Conservation (phyloP, 768 basidiomycete genomes). For the Termitomyces sp. region DNA sequence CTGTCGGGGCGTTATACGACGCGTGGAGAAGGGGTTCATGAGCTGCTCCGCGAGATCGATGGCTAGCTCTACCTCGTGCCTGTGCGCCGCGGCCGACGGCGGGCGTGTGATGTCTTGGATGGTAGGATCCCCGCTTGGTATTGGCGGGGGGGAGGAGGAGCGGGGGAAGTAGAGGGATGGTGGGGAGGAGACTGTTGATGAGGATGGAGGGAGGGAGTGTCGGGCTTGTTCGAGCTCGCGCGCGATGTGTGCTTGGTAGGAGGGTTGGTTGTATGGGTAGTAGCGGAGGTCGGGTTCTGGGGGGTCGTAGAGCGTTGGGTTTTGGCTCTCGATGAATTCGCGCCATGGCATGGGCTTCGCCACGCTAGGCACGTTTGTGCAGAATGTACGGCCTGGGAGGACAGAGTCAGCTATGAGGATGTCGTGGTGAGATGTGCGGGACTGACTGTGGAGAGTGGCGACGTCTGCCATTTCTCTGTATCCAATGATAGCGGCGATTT, state of each 20-base stretch:
- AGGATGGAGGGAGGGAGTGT: slow-evolving; percentile 30
- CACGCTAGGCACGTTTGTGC: slow-evolving; percentile 86
- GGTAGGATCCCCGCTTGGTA: slow-evolving; percentile 4
- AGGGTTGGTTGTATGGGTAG: slow-evolving; percentile 49
- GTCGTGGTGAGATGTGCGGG: neutral
- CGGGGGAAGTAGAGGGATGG: slow-evolving; percentile 18
- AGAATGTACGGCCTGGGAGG: slow-evolving; percentile 77
- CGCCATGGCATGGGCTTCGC: slow-evolving; percentile 66
- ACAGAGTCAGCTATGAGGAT: neutral
- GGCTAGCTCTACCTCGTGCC: slow-evolving; percentile 57
- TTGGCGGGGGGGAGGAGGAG: slow-evolving; percentile 14
- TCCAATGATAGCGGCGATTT: slow-evolving; percentile 87
- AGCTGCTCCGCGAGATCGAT: slow-evolving; percentile 73
- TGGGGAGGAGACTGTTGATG: slow-evolving; percentile 28
- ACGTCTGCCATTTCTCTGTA: slow-evolving; percentile 77
- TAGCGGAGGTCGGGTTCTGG: slow-evolving; percentile 46
- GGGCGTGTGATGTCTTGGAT: slow-evolving; percentile 1
- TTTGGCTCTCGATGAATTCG: slow-evolving; percentile 72
- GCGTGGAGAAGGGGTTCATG: slow-evolving; percentile 75
- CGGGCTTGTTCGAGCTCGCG: slow-evolving; percentile 12
- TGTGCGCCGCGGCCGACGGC: slow-evolving; percentile 37
- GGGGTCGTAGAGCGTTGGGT: slow-evolving; percentile 63
- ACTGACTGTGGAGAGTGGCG: slow-evolving; percentile 86
- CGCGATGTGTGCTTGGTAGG: slow-evolving; percentile 23
- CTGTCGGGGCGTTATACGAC: slow-evolving; percentile 70